Percentiles rank a stretch among this genome's conserved stretches.
These are phyloP conservation scores for Moesziomyces parantarcticus DNA, from an alignment of 1,284 basidiomycete species.

Conservation along the genomic window DNA sequence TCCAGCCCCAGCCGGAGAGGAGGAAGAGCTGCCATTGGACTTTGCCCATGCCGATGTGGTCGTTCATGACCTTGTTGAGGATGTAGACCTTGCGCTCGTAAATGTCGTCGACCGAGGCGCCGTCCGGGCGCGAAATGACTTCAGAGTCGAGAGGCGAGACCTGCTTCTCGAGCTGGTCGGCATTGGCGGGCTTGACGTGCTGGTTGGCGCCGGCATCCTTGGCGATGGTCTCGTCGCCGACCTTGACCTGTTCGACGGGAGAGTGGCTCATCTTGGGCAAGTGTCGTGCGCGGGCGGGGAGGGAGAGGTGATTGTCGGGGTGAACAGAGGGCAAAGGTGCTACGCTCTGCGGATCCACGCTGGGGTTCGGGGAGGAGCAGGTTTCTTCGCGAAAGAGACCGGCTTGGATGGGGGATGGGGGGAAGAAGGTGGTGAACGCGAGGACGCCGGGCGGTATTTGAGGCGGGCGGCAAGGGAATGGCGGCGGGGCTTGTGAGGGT, in stretches of 20 bases:
- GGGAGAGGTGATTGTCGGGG: not conserved
- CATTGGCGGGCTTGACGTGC: conserved; percentile 27
- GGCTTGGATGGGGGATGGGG: not conserved
- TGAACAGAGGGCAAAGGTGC: not conserved
- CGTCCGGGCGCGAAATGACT: conserved; percentile 24
- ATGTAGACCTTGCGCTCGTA: conserved; percentile 65
- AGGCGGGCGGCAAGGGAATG: not conserved
- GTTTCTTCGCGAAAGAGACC: not conserved
- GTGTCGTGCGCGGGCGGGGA: not conserved
- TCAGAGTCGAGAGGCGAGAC: conserved; percentile 19
- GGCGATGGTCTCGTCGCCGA: conserved; percentile 16
- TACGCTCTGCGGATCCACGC: conserved; percentile 1
- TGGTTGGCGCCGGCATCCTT: conserved; percentile 22
- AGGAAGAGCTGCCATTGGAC: conserved; percentile 58
- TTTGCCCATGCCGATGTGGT: conserved; percentile 65
- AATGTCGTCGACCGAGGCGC: conserved; percentile 53
- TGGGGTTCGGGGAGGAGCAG: not conserved
- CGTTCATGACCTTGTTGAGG: conserved; percentile 66
- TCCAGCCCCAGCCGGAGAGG: conserved; percentile 60
- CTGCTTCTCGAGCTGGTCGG: conserved; percentile 40
- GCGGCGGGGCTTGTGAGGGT: too few relatives aligned
- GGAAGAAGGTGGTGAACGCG: not conserved
- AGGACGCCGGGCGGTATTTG: not conserved
- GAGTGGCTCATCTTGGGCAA: conserved; percentile 26
- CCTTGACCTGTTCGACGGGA: conserved; percentile 27